phyloP scores from a whole-genome alignment of 495 filamentous ascomycete genomes.

The Glutinoglossum americanum region DNA sequence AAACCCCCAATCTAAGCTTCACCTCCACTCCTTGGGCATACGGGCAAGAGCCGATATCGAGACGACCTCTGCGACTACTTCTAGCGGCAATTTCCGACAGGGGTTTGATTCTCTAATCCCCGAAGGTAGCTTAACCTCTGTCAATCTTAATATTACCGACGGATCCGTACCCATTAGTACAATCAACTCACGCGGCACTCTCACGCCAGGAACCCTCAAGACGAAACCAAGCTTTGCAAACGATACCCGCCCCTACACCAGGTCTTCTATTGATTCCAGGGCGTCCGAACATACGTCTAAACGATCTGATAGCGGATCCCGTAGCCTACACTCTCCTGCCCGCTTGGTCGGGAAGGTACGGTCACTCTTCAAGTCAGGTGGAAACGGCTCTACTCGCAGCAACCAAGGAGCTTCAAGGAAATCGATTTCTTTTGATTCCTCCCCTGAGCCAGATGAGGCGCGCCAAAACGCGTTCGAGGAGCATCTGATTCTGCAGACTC shows the following conservation, averaged over 20 bases:
- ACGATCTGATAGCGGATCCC: background rate
- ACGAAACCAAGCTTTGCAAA: background rate
- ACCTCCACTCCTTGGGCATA: background rate
- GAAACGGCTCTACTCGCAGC: background rate
- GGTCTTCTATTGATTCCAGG: background rate
- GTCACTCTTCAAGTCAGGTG: background rate
- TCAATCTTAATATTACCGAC: background rate
- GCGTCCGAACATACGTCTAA: background rate
- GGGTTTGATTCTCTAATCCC: background rate
- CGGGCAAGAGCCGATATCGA: background rate
- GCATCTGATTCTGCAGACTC: background rate
- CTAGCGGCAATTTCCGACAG: background rate
- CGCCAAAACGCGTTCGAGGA: background rate
- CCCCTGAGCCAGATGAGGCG: background rate
- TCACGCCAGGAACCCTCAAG: background rate
- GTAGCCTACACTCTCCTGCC: background rate
- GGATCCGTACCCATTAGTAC: background rate
- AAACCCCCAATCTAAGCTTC: background rate
- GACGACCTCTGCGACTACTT: background rate
- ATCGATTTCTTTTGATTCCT: background rate
- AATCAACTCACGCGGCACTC: background rate
- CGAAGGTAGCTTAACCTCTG: background rate
- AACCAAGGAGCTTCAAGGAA: background rate
- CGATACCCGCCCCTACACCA: background rate
- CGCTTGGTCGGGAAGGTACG: background rate